These are phyloP conservation scores for Tylopilus sp. DNA, from an alignment of 768 basidiomycete species.

Conservation along the genomic window DNA sequence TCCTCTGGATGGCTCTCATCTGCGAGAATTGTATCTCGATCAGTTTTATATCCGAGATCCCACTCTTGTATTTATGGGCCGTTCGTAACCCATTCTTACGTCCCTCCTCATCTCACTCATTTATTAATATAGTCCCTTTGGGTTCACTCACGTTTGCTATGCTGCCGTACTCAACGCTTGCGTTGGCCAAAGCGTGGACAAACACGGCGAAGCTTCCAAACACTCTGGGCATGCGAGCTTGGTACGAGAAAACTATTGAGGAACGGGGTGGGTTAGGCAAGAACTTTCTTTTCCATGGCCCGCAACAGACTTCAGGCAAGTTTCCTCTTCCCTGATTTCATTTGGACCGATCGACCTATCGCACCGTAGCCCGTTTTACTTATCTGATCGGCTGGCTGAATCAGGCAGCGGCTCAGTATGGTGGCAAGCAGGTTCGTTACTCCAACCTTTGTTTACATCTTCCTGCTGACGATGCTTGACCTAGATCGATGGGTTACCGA, in stretches of 20 bases:
- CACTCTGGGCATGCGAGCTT: background rate
- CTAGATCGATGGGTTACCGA: slow-evolving; percentile 1
- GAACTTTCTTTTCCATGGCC: background rate
- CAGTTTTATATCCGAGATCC: slow-evolving; percentile 12
- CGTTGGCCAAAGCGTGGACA: slow-evolving; percentile 16
- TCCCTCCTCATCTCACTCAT: background rate
- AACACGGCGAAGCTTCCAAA: slow-evolving; percentile 11
- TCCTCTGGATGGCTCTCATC: background rate
- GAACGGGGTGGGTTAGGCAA: slow-evolving; percentile 17
- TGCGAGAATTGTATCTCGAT: slow-evolving; percentile 16
- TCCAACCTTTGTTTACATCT: background rate
- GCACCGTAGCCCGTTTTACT: background rate
- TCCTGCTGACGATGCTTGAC: background rate
- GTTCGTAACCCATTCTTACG: background rate
- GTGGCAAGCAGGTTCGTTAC: slow-evolving; percentile 17
- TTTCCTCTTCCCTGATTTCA: background rate
- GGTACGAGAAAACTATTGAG: background rate
- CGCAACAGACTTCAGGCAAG: background rate
- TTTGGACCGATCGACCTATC: background rate
- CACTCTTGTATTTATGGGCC: slow-evolving; percentile 10
- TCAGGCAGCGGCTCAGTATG: slow-evolving; percentile 8
- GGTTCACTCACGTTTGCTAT: background rate
- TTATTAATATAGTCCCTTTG: background rate
- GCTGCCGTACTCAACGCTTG: slow-evolving; percentile 1
- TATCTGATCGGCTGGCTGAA: slow-evolving; percentile 11